phyloP scores from a whole-genome alignment of 148 eudicot species.

The Dianthus caryophyllus region DNA sequence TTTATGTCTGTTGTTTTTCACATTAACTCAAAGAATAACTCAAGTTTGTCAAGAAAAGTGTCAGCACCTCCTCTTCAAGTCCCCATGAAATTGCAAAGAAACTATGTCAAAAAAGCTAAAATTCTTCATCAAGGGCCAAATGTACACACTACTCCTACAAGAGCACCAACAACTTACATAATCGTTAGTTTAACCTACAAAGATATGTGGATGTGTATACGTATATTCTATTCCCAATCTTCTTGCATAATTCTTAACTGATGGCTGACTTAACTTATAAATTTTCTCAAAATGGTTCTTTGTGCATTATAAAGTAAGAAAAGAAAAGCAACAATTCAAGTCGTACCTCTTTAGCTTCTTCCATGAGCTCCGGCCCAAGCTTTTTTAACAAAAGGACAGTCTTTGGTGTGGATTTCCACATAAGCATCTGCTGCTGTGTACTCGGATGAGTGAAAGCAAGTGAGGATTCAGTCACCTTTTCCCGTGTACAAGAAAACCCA shows the following conservation, averaged over 20 bases:
- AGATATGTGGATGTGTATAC: background rate
- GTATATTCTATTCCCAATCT: background rate
- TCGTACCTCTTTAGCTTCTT: conserved; percentile 91
- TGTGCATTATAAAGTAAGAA: background rate
- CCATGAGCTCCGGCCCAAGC: conserved; percentile 88
- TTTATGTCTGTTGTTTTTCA: too few species aligned
- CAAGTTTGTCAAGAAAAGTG: background rate
- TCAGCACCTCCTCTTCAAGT: background rate
- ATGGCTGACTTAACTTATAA: background rate
- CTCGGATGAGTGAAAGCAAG: conserved; percentile 98
- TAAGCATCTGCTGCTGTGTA: conserved; percentile 99
- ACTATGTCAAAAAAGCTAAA: background rate
- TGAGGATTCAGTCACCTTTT: conserved; percentile 95
- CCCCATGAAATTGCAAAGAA: too few species aligned
- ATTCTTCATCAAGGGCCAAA: background rate
- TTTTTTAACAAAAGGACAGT: conserved; percentile 87
- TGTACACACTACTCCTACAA: conserved; percentile 2
- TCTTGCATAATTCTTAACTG: background rate
- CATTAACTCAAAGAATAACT: too few species aligned
- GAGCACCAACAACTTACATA: background rate
- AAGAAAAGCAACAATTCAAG: background rate
- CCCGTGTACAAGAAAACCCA: conserved; percentile 91
- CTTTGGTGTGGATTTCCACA: conserved; percentile 98
- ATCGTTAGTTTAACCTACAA: background rate
- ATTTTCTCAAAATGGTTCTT: background rate